phyloP scores from a whole-genome alignment of 495 filamentous ascomycete genomes.

The Aspergillus bertholletiae region DNA sequence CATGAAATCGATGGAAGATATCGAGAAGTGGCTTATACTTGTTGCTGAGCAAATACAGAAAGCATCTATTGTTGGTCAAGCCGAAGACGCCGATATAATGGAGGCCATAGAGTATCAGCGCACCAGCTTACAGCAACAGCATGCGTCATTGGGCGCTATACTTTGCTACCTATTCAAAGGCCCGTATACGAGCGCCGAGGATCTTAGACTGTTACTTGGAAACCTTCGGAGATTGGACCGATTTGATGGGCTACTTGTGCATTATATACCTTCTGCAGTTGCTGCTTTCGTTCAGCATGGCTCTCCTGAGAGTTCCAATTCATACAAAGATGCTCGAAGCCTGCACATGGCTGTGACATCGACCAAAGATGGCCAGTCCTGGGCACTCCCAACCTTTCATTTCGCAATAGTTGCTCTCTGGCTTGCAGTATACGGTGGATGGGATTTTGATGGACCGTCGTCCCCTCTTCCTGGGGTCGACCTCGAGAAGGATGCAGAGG shows the following conservation, averaged over 20 bases:
- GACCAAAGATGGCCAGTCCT: conserved; percentile 58
- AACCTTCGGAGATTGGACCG: conserved; percentile 64
- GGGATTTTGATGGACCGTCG: conserved; percentile 67
- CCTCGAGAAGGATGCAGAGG: conserved; percentile 61
- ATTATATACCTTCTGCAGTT: conserved; percentile 74
- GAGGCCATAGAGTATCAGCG: conserved; percentile 74
- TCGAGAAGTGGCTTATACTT: conserved; percentile 67
- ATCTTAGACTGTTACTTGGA: conserved; percentile 67
- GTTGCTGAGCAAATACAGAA: conserved; percentile 70
- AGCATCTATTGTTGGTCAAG: conserved; percentile 62
- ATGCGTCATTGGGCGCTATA: conserved; percentile 79
- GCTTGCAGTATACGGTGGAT: conserved; percentile 88
- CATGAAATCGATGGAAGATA: conserved; percentile 64
- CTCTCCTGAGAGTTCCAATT: conserved; percentile 60
- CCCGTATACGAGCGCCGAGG: conserved; percentile 60
- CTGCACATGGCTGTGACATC: conserved; percentile 65
- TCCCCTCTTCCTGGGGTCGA: conserved; percentile 53
- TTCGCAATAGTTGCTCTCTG: conserved; percentile 75
- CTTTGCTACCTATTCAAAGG: conserved; percentile 73
- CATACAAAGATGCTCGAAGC: conserved; percentile 60
- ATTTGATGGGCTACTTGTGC: conserved; percentile 67
- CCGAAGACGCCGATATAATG: conserved; percentile 51
- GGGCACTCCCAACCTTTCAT: conserved; percentile 68
- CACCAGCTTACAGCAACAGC: conserved; percentile 71
- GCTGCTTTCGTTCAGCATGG: conserved; percentile 72